phyloP scores from a whole-genome alignment of 148 eudicot genomes.

The Gaultheria prostrata region DNA sequence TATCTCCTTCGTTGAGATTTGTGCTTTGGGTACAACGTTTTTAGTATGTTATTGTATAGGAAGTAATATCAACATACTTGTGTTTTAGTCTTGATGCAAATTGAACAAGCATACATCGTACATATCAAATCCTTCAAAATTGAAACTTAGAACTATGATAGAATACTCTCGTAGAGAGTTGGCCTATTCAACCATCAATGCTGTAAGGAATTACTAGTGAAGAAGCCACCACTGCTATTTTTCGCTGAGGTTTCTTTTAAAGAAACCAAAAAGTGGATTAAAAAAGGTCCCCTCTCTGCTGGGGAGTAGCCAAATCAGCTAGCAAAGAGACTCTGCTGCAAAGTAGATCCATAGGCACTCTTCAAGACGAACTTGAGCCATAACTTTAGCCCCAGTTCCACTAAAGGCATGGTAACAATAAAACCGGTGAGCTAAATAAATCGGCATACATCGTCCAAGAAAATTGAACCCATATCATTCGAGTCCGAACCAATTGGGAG shows the following conservation, averaged over 20 bases:
- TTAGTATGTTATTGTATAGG: neutral
- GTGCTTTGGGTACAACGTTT: neutral
- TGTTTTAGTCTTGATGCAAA: neutral
- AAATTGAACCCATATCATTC: neutral
- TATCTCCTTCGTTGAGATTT: neutral
- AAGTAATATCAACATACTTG: neutral
- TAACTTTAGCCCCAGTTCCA: no score
- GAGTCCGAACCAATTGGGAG: neutral
- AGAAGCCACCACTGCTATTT: neutral
- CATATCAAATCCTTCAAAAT: neutral
- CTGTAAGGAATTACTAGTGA: neutral
- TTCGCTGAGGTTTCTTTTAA: neutral
- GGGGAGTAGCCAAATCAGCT: neutral
- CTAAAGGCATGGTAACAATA: neutral
- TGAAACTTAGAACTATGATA: neutral
- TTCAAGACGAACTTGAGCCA: neutral
- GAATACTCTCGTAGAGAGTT: no score
- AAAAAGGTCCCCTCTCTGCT: neutral
- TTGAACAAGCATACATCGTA: neutral
- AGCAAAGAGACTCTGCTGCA: neutral
- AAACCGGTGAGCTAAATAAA: neutral
- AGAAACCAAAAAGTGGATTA: neutral
- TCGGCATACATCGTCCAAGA: neutral
- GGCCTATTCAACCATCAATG: neutral
- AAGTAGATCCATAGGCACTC: neutral